A percentile compares a stretch with the other conserved stretches of the same genome.
These are phyloP conservation scores for Circinella umbellata DNA, from an alignment of 371 early-diverging fungal genomes.

Conservation along the genomic window DNA sequence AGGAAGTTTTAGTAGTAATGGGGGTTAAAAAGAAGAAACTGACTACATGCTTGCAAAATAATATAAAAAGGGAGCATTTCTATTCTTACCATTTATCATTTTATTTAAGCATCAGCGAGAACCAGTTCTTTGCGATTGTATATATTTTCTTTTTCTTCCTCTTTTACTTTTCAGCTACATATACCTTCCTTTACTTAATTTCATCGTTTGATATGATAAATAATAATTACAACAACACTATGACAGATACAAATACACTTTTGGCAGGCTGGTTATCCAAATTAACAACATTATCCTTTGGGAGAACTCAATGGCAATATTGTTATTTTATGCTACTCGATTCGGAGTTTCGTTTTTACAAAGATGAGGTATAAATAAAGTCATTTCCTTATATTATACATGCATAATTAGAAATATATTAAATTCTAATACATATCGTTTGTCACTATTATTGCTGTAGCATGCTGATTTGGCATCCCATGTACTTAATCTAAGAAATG, in stretches of 20 bases:
- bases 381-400: too few relatives aligned
- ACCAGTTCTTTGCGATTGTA: not conserved
- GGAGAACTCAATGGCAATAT: constrained; percentile 33
- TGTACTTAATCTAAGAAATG: constrained; percentile 4
- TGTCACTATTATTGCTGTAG: not conserved
- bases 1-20: too few relatives aligned
- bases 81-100: too few relatives aligned
- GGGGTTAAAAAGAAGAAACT: too few relatives aligned
- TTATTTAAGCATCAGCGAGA: too few relatives aligned
- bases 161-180: not conserved
- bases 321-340: constrained; percentile 43
- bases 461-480: constrained; percentile 7
- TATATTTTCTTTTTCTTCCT: not conserved
- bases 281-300: constrained; percentile 13
- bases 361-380: constrained; percentile 24
- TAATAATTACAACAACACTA: not conserved
- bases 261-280: constrained; percentile 19
- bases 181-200: not conserved
- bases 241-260: constrained; percentile 1
- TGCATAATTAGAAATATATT: too few relatives aligned
- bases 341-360: constrained; percentile 44
- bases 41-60: too few relatives aligned
- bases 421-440: too few relatives aligned
- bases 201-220: constrained; percentile 8
- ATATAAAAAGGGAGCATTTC: too few relatives aligned